Base-by-base conservation (phyloP, 352 stramenopile genomes). In the Phytophthora hibernalis region DNA sequence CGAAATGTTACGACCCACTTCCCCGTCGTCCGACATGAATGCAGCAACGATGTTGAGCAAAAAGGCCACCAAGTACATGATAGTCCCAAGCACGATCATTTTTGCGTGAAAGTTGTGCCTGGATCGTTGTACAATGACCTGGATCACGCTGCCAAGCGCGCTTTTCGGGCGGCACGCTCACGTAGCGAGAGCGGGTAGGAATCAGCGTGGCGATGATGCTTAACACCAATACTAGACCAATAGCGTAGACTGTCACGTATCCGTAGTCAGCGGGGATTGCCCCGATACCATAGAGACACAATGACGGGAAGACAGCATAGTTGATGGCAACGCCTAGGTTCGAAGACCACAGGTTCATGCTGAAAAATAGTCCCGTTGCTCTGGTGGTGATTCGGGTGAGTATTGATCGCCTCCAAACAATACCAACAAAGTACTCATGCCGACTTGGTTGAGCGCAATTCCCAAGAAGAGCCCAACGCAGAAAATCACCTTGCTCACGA, bases 271-370 rank as follows among this genome's bases (percentile, higher is more conserved):
- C 43, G 22, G 54, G 70, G 30, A 92, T 91, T 5, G 78, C 59
- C 5, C 71, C 75, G 13, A 77, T 74, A 21, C 87, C 86, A 52
- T 95, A 78, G 38, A 93, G 74, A 53, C 70, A 92, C 20, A 96
- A 61, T 43, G 79, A 83, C 24, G 84, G 82, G 37, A 95, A 79
- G 30, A 91, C 78, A 9, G 70, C 85, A 70, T 92, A 96, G 54
- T 77, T 84, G 53, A 95, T 79, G n/a, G 73, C 54, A 8, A 84
- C 75, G 20, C 87, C 87, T 37, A 89, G 60, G 63, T 94, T 95
- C 53, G 92, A 79, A 28, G 64, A 71, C 61, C 74, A 92, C 74
- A 95, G 92, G 58, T 92, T 92, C 54, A 78, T 87, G 56, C 74
- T 89, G 72, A 94, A 95, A 72, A 84, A 95, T 67, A 77, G 22